Conservation (phyloP, 2,329 filamentous ascomycete species). For the Venturia asperata region DNA sequence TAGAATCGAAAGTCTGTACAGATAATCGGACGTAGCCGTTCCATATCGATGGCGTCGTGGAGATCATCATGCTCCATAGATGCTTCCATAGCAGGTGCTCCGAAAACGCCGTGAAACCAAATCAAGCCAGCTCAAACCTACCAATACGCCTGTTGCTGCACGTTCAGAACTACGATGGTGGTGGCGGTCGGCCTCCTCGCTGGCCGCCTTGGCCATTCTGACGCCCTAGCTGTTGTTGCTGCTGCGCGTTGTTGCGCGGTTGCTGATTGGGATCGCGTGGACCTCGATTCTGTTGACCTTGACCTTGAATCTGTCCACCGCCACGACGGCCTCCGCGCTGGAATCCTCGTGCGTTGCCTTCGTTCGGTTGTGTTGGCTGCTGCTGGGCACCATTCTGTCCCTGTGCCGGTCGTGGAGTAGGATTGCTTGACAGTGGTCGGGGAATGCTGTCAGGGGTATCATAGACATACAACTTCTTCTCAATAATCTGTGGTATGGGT, state of each 20-base stretch:
- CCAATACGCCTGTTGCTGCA: conserved; percentile 1
- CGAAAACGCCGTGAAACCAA: conserved; percentile 9
- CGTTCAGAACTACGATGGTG: neutral
- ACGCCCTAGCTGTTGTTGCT: conserved; percentile 6
- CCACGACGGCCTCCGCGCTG: conserved; percentile 17
- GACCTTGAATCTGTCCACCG: neutral
- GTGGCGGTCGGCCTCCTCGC: conserved; percentile 14
- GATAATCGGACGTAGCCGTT: conserved; percentile 1
- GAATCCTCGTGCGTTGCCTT: conserved; percentile 1
- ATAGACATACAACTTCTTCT: conserved; percentile 98
- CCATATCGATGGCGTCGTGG: conserved; percentile 14
- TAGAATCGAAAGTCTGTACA: conserved; percentile 13
- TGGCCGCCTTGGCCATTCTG: conserved; percentile 16
- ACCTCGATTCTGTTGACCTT: conserved; percentile 15
- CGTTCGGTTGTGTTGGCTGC: conserved; percentile 1
- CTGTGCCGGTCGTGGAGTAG: conserved; percentile 20
- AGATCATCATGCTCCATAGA: conserved; percentile 12
- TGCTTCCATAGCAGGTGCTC: conserved; percentile 4
- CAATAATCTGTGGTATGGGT: conserved; percentile 87
- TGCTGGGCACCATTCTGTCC: conserved; percentile 2
- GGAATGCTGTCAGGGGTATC: conserved; percentile 94
- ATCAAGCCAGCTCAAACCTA: neutral
- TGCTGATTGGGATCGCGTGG: conserved; percentile 14
- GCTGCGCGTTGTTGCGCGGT: neutral
- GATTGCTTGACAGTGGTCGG: conserved; percentile 60